Evolutionary conservation across 2,329 filamentous ascomycete genomes (phyloP).

Genomic region (Apiospora saccharicola): DNA sequence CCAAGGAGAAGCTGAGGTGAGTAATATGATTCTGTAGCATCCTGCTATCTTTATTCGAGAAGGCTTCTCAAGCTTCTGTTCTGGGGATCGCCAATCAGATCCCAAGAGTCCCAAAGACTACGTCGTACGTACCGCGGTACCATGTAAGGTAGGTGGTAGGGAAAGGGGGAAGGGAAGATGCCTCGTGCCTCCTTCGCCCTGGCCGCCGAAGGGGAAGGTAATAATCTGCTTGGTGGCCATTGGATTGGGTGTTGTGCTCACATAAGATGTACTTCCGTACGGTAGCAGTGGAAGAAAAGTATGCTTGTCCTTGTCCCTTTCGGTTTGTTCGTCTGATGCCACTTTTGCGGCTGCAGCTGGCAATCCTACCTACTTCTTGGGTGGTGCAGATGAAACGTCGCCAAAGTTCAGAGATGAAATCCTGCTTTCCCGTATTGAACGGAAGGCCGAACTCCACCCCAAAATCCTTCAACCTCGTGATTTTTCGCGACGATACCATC

Average conservation of each 20-base stretch:
- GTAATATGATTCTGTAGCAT: slow-evolving; percentile 10
- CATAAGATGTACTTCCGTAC: neutral
- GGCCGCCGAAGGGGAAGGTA: slow-evolving; percentile 2
- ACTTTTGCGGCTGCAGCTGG: slow-evolving; percentile 3
- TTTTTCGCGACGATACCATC: neutral
- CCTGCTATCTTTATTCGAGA: slow-evolving; percentile 2
- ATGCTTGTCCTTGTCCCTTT: neutral
- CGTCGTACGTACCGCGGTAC: slow-evolving; percentile 2
- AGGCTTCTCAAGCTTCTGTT: slow-evolving; percentile 7
- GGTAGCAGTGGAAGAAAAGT: neutral
- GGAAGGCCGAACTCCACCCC: neutral
- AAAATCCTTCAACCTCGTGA: slow-evolving; percentile 1
- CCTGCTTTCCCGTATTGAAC: slow-evolving; percentile 6
- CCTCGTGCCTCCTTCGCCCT: neutral
- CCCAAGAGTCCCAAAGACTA: neutral
- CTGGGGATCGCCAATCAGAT: slow-evolving; percentile 1
- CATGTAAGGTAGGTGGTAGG: neutral
- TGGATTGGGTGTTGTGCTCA: neutral
- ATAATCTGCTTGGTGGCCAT: slow-evolving; percentile 8
- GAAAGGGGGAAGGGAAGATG: neutral
- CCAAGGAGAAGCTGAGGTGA: slow-evolving; percentile 9
- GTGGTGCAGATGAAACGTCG: slow-evolving; percentile 18
- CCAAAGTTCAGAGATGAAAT: slow-evolving; percentile 4
- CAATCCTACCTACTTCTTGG: slow-evolving; percentile 7
- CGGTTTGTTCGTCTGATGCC: slow-evolving; percentile 13